Percentiles rank a stretch among this genome's conserved stretches.
These are phyloP conservation scores for Pythium aquatile DNA, from an alignment of 352 stramenopile species.

Conservation along the genomic window DNA sequence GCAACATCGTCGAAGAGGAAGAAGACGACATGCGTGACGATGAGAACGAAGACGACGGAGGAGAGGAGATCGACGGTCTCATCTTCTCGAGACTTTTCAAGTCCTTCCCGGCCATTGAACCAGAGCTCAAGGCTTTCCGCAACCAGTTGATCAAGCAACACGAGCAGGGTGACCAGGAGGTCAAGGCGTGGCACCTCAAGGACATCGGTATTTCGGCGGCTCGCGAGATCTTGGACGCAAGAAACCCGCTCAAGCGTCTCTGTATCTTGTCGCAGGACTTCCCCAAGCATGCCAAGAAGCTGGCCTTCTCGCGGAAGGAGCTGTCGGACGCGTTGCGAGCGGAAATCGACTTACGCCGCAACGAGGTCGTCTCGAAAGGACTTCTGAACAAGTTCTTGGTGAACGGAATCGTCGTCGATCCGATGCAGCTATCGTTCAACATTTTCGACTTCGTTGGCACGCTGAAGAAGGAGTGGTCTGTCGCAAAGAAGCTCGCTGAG, in stretches of 20 bases:
- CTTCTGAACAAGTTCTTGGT: constrained; percentile 80
- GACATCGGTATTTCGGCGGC: constrained; percentile 85
- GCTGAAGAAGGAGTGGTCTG: constrained; percentile 75
- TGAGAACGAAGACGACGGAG: constrained; percentile 37
- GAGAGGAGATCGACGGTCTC: constrained; percentile 68
- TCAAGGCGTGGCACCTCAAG: constrained; percentile 89
- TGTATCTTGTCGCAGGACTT: constrained; percentile 89
- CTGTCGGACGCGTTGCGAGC: constrained; percentile 48
- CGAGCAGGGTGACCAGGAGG: constrained; percentile 29
- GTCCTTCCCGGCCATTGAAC: constrained; percentile 41
- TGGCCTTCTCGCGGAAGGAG: constrained; percentile 63
- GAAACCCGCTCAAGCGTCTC: constrained; percentile 77
- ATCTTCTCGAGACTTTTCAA: constrained; percentile 57
- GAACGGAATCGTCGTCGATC: constrained; percentile 84
- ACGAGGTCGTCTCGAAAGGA: constrained; percentile 30
- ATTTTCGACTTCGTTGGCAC: constrained; percentile 88
- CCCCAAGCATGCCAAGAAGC: constrained; percentile 74
- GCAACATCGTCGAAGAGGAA: constrained; percentile 30
- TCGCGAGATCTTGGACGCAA: constrained; percentile 63
- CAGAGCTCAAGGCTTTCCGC: constrained; percentile 52
- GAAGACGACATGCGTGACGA: constrained; percentile 32
- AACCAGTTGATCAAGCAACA: constrained; percentile 51
- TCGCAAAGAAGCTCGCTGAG: constrained; percentile 61
- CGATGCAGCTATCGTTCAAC: constrained; percentile 88
- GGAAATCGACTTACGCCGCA: constrained; percentile 38